Evolutionary conservation across 768 basidiomycete species (phyloP).

Genomic region (Podaxis rugospora): DNA sequence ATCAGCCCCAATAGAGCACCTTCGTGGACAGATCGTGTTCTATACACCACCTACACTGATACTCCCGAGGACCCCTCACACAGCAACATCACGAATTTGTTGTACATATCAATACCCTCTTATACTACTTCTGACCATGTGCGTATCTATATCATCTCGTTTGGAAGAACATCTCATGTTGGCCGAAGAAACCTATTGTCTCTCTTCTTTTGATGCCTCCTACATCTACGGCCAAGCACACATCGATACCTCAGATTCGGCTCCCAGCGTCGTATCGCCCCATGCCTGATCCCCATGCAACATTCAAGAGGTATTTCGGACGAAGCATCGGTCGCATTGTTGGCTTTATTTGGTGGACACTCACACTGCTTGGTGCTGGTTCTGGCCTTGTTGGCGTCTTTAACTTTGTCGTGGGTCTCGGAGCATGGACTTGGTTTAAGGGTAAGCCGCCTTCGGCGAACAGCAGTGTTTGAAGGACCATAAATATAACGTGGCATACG

Average conservation of each 20-base stretch:
- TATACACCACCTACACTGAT: constrained; percentile 78
- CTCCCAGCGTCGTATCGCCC: constrained; percentile 51
- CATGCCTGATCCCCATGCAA: constrained; percentile 47
- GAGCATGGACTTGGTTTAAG: constrained; percentile 61
- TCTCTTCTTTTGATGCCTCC: constrained; percentile 62
- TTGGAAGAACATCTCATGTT: neutral
- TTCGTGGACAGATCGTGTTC: constrained; percentile 90
- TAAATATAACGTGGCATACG: neutral
- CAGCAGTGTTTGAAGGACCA: constrained; percentile 3
- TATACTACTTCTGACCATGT: constrained; percentile 92
- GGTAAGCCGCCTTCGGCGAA: constrained; percentile 16
- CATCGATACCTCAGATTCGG: constrained; percentile 37
- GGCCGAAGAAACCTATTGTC: constrained; percentile 78
- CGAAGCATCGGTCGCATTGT: constrained; percentile 66
- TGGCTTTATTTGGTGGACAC: constrained; percentile 76
- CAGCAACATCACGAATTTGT: constrained; percentile 55
- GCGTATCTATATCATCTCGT: constrained; percentile 21
- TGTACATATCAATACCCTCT: constrained; percentile 78
- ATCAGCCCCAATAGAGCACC: constrained; percentile 67
- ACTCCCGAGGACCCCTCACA: constrained; percentile 44
- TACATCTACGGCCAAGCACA: constrained; percentile 22
- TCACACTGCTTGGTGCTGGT: constrained; percentile 75
- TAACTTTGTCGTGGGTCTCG: constrained; percentile 67
- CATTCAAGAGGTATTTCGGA: constrained; percentile 60
- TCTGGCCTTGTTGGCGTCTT: constrained; percentile 64